A percentile compares a stretch with the other conserved stretches of the same genome.
Conservation (phyloP, 805 yeast species). For the Candida montana region DNA sequence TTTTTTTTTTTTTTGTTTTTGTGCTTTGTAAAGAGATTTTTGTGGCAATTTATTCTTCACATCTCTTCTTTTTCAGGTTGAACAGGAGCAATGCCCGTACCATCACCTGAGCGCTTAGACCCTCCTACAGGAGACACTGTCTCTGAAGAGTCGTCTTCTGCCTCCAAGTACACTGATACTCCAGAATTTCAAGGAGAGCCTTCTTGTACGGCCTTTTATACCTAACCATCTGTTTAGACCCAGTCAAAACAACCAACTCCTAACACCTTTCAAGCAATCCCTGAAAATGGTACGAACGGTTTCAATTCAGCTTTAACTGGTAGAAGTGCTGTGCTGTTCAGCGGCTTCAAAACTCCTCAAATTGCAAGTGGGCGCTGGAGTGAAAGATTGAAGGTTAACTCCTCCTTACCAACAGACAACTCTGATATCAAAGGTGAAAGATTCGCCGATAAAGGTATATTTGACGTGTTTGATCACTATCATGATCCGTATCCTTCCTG, state of each 20-base stretch:
- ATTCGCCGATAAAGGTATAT: slow-evolving; percentile 36
- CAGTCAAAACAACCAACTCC: neutral
- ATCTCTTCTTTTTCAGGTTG: too few relatives aligned
- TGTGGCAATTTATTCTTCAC: too few relatives aligned
- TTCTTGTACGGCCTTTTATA: slow-evolving; percentile 13
- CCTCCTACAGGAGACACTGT: slow-evolving; percentile 1
- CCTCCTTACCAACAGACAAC: slow-evolving; percentile 24
- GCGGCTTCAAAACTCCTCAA: slow-evolving; percentile 93
- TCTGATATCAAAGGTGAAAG: slow-evolving; percentile 29
- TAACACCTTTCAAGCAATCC: slow-evolving; percentile 4
- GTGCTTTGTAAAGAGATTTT: too few relatives aligned
- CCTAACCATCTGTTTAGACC: neutral
- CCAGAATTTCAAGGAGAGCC: slow-evolving; percentile 23
- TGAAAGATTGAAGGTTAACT: slow-evolving; percentile 30
- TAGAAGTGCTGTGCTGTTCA: slow-evolving; percentile 58
- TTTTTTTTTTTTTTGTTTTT: too few relatives aligned
- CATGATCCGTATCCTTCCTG: slow-evolving; percentile 52
- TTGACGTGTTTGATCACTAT: slow-evolving; percentile 37
- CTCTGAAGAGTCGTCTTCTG: slow-evolving; percentile 13
- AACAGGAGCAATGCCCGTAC: slow-evolving; percentile 1
- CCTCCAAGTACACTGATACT: slow-evolving; percentile 25
- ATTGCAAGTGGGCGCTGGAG: slow-evolving; percentile 71
- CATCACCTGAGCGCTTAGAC: slow-evolving; percentile 5
- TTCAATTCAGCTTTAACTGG: slow-evolving; percentile 28
- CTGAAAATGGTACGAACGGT: slow-evolving; percentile 12